phyloP scores from a whole-genome alignment of 345 rosid species.

The Crucihimalaya himalaica region DNA sequence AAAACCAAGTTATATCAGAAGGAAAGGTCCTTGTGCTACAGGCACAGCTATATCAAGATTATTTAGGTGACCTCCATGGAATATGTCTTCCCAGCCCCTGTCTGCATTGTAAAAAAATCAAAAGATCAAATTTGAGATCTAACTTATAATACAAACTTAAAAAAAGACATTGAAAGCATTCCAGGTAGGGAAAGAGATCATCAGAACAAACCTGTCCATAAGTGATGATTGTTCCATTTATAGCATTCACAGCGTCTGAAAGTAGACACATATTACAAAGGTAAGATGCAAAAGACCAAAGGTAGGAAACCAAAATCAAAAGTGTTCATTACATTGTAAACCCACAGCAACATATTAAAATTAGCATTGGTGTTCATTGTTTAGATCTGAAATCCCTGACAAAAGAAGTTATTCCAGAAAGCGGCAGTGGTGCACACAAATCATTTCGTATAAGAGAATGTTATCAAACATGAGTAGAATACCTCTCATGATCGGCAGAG shows the following conservation, averaged over 20 bases:
- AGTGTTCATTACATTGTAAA: neutral
- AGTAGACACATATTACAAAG: slow-evolving; percentile 3
- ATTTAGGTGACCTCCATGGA: slow-evolving; percentile 70
- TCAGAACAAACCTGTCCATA: slow-evolving; percentile 74
- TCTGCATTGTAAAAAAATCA: slow-evolving; percentile 47
- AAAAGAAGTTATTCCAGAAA: neutral
- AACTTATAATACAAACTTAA: neutral
- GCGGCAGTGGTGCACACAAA: too few relatives aligned
- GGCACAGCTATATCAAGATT: neutral
- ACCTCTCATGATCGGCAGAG: slow-evolving; percentile 74
- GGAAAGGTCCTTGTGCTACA: neutral
- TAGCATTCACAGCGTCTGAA: slow-evolving; percentile 65
- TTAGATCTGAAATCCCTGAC: neutral
- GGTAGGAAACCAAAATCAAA: neutral
- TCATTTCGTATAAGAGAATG: too few relatives aligned
- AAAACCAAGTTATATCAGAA: neutral
- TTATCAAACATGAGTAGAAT: neutral
- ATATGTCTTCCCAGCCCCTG: slow-evolving; percentile 93
- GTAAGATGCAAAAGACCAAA: slow-evolving; percentile 6
- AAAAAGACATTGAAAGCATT: slow-evolving; percentile 12
- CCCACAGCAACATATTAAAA: neutral
- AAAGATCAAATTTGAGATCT: neutral
- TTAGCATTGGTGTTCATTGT: neutral
- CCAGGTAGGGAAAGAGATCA: neutral
- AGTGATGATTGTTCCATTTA: slow-evolving; percentile 81